Conservation (phyloP, 805 yeast genomes). For the Ogataea kodamae region DNA sequence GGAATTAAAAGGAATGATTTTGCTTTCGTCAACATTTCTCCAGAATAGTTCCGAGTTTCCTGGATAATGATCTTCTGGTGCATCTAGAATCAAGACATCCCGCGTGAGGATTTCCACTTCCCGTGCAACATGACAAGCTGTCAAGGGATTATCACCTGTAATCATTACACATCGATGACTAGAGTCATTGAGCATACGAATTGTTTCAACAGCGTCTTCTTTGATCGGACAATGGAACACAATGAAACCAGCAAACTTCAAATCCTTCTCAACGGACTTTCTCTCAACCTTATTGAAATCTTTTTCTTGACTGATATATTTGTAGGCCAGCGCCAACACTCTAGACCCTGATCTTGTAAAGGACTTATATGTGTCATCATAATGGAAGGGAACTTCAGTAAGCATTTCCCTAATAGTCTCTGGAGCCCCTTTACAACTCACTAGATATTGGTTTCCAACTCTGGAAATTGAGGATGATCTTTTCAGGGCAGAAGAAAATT, state of each 20-base stretch:
- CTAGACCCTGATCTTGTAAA: constrained; percentile 95
- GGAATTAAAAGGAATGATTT: constrained; percentile 63
- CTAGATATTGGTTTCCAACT: constrained; percentile 51
- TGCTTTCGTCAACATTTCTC: constrained; percentile 80
- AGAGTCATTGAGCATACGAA: constrained; percentile 89
- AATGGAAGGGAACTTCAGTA: constrained; percentile 62
- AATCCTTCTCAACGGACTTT: constrained; percentile 68
- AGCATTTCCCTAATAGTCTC: constrained; percentile 87
- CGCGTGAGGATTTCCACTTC: constrained; percentile 86
- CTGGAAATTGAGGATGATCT: constrained; percentile 86
- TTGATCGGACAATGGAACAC: constrained; percentile 98
- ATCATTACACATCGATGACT: constrained; percentile 96
- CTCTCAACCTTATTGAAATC: constrained; percentile 62
- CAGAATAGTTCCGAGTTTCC: constrained; percentile 63
- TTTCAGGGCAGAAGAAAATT: constrained; percentile 92
- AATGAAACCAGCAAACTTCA: constrained; percentile 85
- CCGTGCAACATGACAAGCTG: constrained; percentile 96
- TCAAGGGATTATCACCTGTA: constrained; percentile 97
- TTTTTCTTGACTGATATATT: constrained; percentile 48
- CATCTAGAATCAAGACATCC: constrained; percentile 81
- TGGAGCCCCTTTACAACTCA: constrained; percentile 96
- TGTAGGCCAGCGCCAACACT: constrained; percentile 92
- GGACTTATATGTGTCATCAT: constrained; percentile 81
- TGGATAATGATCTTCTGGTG: constrained; percentile 64
- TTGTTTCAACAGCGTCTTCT: constrained; percentile 84